Evolutionary conservation across 805 yeast genomes (phyloP).

Genomic region (Ogataea methylovora): DNA sequence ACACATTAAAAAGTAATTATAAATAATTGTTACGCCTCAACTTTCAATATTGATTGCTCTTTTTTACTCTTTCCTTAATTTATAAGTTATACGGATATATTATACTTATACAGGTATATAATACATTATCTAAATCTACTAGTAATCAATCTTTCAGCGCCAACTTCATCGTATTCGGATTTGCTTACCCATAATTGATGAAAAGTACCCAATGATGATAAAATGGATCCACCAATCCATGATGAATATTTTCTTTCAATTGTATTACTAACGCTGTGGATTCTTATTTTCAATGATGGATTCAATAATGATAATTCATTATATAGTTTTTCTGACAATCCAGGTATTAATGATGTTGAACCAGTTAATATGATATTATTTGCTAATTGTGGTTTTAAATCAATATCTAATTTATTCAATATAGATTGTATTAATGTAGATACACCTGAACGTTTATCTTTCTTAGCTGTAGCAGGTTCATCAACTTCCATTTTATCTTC

Average conservation of each 20-base stretch:
- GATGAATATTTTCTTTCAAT: slow-evolving; percentile 73
- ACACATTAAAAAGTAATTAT: no score
- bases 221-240: slow-evolving; percentile 90
- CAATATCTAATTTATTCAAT: slow-evolving; percentile 62
- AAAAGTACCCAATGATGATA: slow-evolving; percentile 85
- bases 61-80: no score
- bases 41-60: no score
- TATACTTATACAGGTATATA: background rate
- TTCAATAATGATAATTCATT: slow-evolving; percentile 60
- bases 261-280: slow-evolving; percentile 73
- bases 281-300: slow-evolving; percentile 80
- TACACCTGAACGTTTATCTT: slow-evolving; percentile 29
- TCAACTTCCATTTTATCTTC: slow-evolving; percentile 28
- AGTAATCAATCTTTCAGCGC: slow-evolving; percentile 69
- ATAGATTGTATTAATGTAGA: slow-evolving; percentile 54
- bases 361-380: slow-evolving; percentile 87
- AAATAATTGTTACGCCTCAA: no score
- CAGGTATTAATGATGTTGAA: slow-evolving; percentile 73
- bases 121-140: slow-evolving; percentile 66
- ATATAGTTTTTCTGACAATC: slow-evolving; percentile 68
- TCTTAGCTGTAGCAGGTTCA: slow-evolving; percentile 1
- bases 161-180: slow-evolving; percentile 82
- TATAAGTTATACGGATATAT: no score
- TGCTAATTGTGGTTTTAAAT: slow-evolving; percentile 76
- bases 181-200: slow-evolving; percentile 93